These are phyloP conservation scores for Kwoniella shandongensis DNA, from an alignment of 768 basidiomycete species.

Conservation along the genomic window DNA sequence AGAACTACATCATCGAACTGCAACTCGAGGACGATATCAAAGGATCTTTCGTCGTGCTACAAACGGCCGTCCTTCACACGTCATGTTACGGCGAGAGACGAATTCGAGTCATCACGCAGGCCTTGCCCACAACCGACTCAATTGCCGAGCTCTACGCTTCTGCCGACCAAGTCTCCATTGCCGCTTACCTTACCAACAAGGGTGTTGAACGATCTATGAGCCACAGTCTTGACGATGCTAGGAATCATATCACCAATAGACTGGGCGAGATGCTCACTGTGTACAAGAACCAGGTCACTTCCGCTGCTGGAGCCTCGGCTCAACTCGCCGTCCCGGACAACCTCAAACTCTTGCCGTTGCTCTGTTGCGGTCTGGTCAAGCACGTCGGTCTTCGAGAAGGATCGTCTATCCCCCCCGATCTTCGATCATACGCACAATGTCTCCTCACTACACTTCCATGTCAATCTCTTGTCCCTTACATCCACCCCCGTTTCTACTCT, in stretches of 20 bases:
- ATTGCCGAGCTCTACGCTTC: conserved; percentile 87
- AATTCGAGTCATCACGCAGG: conserved; percentile 84
- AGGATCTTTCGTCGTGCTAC: conserved; percentile 85
- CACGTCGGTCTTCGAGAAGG: conserved; percentile 96
- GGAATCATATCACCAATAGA: conserved; percentile 79
- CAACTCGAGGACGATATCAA: conserved; percentile 93
- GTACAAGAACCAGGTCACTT: conserved; percentile 96
- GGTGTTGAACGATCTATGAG: conserved; percentile 84
- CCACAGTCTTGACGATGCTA: conserved; percentile 82
- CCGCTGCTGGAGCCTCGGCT: conserved; percentile 86
- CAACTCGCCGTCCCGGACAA: conserved; percentile 91
- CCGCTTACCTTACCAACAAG: conserved; percentile 82
- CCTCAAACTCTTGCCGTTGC: conserved; percentile 86
- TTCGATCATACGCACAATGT: conserved; percentile 91
- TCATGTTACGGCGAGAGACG: conserved; percentile 82
- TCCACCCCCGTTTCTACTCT: conserved; percentile 93
- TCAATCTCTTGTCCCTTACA: conserved; percentile 85
- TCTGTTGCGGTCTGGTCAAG: conserved; percentile 87
- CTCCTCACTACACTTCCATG: conserved; percentile 86
- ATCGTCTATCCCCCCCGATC: conserved; percentile 93
- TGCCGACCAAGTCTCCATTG: conserved; percentile 82
- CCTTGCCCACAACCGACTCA: conserved; percentile 81
- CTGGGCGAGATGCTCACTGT: conserved; percentile 78
- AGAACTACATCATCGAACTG: conserved; percentile 92
- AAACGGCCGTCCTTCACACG: conserved; percentile 91